phyloP scores from a whole-genome alignment of 2,329 filamentous ascomycete species.

The Paraconiothyrium brasiliense region DNA sequence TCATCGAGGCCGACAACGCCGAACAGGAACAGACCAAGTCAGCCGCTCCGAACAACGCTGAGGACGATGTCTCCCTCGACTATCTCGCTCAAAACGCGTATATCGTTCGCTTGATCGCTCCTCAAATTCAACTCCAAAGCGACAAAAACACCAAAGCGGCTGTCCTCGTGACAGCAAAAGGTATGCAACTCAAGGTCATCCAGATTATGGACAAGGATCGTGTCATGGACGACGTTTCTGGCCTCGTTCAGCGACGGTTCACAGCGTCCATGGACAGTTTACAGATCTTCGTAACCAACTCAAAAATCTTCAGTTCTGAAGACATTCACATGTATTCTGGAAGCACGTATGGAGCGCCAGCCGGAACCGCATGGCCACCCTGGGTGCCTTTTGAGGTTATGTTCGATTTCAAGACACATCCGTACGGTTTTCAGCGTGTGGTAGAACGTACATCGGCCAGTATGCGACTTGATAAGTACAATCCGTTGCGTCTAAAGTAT shows the following conservation, averaged over 20 bases:
- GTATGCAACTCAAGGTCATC: slow-evolving; percentile 97
- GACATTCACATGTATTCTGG: slow-evolving; percentile 93
- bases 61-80: slow-evolving; percentile 78
- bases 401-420: slow-evolving; percentile 93
- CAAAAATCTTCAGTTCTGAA: slow-evolving; percentile 86
- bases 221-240: slow-evolving; percentile 90
- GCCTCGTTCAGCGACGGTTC: slow-evolving; percentile 93
- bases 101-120: slow-evolving; percentile 92
- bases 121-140: slow-evolving; percentile 97
- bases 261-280: slow-evolving; percentile 96
- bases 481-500: slow-evolving; percentile 94
- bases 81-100: slow-evolving; percentile 94
- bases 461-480: slow-evolving; percentile 97
- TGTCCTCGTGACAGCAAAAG: slow-evolving; percentile 95
- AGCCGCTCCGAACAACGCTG: slow-evolving; percentile 29
- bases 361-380: slow-evolving; percentile 90
- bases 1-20: slow-evolving; percentile 71
- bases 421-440: slow-evolving; percentile 97
- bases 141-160: slow-evolving; percentile 98
- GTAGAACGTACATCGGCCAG: slow-evolving; percentile 96
- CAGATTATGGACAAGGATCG: slow-evolving; percentile 98
- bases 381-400: slow-evolving; percentile 99
- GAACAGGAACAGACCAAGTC: slow-evolving; percentile 25
- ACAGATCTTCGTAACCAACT: slow-evolving; percentile 96
- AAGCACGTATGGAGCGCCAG: slow-evolving; percentile 87